Evolutionary conservation across 1,284 basidiomycete genomes (phyloP).

Genomic region (Malassezia furfur): DNA sequence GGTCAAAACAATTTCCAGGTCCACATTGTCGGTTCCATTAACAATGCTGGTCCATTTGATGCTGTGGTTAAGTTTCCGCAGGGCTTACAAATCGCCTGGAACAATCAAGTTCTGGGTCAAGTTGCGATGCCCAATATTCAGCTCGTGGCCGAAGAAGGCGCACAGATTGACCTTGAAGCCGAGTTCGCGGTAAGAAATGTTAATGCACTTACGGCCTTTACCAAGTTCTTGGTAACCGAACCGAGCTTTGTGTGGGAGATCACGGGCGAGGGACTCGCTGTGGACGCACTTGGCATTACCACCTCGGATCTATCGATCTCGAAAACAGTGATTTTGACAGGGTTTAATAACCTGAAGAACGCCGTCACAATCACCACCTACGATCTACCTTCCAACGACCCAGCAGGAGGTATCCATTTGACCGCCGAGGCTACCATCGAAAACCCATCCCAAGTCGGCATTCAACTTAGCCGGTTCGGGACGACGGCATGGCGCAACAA

Average conservation of each 20-base stretch:
- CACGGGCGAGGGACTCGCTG: conserved; percentile 58
- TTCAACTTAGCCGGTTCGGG: conserved; percentile 58
- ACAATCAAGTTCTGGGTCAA: conserved; percentile 56
- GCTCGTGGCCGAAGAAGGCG: conserved; percentile 56
- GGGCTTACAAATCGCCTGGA: conserved; percentile 61
- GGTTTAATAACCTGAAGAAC: conserved; percentile 61
- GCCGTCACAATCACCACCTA: conserved; percentile 62
- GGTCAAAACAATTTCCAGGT: conserved; percentile 58
- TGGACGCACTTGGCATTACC: conserved; percentile 50
- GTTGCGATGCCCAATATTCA: conserved; percentile 57
- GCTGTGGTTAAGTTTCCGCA: conserved; percentile 60
- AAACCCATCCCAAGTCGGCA: conserved; percentile 69
- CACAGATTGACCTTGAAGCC: conserved; percentile 55
- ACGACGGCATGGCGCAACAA: conserved; percentile 58
- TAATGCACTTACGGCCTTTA: conserved; percentile 59
- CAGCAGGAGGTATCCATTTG: conserved; percentile 63
- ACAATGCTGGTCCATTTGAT: conserved; percentile 68
- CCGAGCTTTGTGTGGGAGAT: conserved; percentile 67
- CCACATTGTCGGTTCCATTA: conserved; percentile 59
- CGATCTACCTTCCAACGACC: conserved; percentile 63
- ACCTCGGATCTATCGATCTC: conserved; percentile 56
- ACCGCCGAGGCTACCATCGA: conserved; percentile 58
- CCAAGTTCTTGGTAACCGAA: conserved; percentile 58
- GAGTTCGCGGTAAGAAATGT: conserved; percentile 59
- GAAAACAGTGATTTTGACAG: conserved; percentile 62